Percentiles rank a stretch among this genome's conserved stretches.
phyloP scores from a whole-genome alignment of 495 filamentous ascomycete species.

The Hamigera avellanea region DNA sequence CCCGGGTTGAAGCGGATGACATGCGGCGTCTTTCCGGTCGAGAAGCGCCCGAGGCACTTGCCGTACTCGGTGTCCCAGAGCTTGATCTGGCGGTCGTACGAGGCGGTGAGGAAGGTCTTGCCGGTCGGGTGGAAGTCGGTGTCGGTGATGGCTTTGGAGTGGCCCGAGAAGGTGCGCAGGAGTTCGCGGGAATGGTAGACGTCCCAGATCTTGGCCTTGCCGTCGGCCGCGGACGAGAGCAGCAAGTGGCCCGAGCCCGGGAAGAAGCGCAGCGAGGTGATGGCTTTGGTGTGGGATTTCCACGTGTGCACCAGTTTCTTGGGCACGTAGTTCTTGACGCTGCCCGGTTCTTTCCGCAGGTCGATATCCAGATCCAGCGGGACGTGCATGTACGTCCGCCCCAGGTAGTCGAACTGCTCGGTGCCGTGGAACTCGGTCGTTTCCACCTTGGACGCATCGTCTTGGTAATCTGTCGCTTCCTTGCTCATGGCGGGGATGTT shows the following conservation, averaged over 20 bases:
- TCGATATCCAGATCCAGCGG: slow-evolving; percentile 93
- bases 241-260: slow-evolving; percentile 78
- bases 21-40: slow-evolving; percentile 87
- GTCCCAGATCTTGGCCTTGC: slow-evolving; percentile 89
- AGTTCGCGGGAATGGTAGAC: slow-evolving; percentile 82
- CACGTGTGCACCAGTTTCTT: slow-evolving; percentile 89
- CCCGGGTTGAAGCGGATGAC: slow-evolving; percentile 87
- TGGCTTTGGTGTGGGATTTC: slow-evolving; percentile 74
- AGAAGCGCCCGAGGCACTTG: slow-evolving; percentile 72
- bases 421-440: slow-evolving; percentile 80
- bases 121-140: slow-evolving; percentile 75
- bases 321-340: slow-evolving; percentile 76
- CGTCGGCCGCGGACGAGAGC: slow-evolving; percentile 74
- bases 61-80: slow-evolving; percentile 98
- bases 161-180: slow-evolving; percentile 78
- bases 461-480: slow-evolving; percentile 47
- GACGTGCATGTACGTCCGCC: slow-evolving; percentile 71
- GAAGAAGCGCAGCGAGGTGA: slow-evolving; percentile 81
- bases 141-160: slow-evolving; percentile 83
- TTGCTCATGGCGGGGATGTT: slow-evolving; percentile 43
- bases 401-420: slow-evolving; percentile 80
- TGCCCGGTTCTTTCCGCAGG: slow-evolving; percentile 67
- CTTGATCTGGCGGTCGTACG: slow-evolving; percentile 90
- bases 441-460: slow-evolving; percentile 47
- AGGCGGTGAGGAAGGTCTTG: slow-evolving; percentile 81